Percentiles rank a stretch among this genome's conserved stretches.
Evolutionary conservation across 768 basidiomycete species (phyloP).

Genomic region (Leccinum sublutescens): DNA sequence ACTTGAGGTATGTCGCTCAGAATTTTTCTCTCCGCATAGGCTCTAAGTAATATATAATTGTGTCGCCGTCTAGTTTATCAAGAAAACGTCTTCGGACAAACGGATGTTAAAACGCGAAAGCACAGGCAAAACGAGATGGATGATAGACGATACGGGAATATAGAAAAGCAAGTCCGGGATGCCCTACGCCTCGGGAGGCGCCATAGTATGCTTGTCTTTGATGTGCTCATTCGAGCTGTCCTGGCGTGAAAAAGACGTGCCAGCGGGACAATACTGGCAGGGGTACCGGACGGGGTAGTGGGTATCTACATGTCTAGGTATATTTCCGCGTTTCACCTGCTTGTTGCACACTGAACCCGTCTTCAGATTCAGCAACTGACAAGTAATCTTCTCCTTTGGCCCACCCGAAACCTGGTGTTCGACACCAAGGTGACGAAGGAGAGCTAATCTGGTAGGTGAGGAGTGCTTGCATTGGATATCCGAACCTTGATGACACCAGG

Average conservation of each 20-base stretch:
- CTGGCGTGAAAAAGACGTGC: slow-evolving; percentile 21
- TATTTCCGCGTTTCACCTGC: slow-evolving; percentile 7
- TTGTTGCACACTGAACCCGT: slow-evolving; percentile 3
- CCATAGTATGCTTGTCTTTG: slow-evolving; percentile 3
- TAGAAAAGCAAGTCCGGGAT: background rate
- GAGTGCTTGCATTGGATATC: background rate
- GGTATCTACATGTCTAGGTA: slow-evolving; percentile 18
- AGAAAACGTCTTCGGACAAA: background rate
- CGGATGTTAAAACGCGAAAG: background rate
- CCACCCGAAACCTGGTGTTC: slow-evolving; percentile 6
- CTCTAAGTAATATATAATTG: background rate
- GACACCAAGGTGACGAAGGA: slow-evolving; percentile 19
- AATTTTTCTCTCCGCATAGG: background rate
- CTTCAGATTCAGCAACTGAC: slow-evolving; percentile 10
- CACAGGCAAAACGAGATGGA: background rate
- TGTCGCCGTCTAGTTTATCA: background rate
- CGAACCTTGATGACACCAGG: slow-evolving; percentile 12
- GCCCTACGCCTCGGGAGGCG: background rate
- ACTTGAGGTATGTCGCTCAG: background rate
- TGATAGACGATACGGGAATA: background rate
- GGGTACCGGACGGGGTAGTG: slow-evolving; percentile 18
- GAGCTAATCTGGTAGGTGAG: background rate
- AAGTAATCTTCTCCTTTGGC: background rate
- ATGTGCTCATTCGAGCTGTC: slow-evolving; percentile 20
- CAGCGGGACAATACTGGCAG: slow-evolving; percentile 13